These are phyloP conservation scores for Tetradesmus lagerheimii DNA, from an alignment of 139 green algal genomes.

Conservation along the genomic window DNA sequence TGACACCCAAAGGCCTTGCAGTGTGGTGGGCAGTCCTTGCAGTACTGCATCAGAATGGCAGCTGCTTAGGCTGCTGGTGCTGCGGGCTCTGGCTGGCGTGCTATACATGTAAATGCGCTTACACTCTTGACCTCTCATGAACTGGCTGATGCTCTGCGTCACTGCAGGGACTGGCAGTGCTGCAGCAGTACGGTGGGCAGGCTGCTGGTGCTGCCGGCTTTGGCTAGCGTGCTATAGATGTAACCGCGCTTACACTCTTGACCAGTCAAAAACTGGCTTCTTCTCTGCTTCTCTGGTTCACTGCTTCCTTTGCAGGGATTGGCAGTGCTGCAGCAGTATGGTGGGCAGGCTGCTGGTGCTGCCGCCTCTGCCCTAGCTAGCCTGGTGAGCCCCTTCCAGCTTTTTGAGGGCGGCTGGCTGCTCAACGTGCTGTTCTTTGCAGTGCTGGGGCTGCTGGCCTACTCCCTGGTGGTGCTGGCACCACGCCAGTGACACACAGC, in stretches of 20 bases:
- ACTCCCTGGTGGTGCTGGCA: conserved; percentile 26
- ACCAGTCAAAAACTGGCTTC: too few relatives aligned
- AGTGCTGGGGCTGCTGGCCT: neutral
- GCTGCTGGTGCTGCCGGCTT: neutral
- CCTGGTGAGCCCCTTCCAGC: conserved; percentile 1
- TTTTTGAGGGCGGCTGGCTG: conserved; percentile 27
- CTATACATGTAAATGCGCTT: too few relatives aligned
- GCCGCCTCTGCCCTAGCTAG: neutral
- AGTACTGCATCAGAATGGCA: neutral
- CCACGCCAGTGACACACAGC: conserved; percentile 12
- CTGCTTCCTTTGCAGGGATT: neutral
- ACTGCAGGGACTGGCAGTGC: neutral
- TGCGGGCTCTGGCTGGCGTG: too few relatives aligned
- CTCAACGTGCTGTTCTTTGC: conserved; percentile 36
- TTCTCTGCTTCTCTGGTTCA: neutral
- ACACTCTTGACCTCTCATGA: too few relatives aligned
- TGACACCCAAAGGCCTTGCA: too few relatives aligned
- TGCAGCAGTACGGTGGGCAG: conserved; percentile 1
- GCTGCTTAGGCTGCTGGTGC: neutral
- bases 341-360: conserved; percentile 7
- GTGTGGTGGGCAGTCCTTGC: too few relatives aligned
- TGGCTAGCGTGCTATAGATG: too few relatives aligned
- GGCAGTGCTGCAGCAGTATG: neutral
- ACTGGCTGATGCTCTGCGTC: neutral
- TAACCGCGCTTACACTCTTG: too few relatives aligned